Conservation (phyloP, 768 basidiomycete genomes). For the Xerocomellus amylosporus region DNA sequence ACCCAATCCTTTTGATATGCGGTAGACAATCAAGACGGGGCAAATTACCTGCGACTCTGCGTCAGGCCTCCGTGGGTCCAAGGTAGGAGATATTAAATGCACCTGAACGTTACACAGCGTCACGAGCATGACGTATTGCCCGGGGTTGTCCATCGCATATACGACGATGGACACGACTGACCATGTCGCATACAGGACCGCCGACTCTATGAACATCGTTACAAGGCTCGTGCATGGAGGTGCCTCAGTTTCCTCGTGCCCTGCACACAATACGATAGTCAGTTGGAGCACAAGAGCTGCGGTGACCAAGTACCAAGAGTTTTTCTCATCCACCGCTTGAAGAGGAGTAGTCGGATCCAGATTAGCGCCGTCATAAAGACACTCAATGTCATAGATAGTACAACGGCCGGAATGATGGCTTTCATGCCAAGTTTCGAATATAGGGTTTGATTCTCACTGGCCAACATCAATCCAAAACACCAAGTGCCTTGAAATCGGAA, state of each 20-base stretch:
- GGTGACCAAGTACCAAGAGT: background rate
- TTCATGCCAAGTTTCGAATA: background rate
- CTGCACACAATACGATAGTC: background rate
- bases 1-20: background rate
- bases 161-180: background rate
- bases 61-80: background rate
- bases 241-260: background rate
- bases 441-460: background rate
- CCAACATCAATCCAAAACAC: background rate
- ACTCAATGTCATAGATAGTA: background rate
- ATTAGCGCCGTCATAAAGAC: background rate
- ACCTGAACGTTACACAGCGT: background rate
- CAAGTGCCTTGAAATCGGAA: background rate
- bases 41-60: background rate
- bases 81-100: background rate
- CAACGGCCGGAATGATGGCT: background rate
- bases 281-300: background rate
- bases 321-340: background rate
- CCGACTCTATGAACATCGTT: background rate
- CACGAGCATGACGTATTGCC: background rate
- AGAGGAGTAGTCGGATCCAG: background rate
- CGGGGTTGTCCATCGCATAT: no score
- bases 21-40: background rate
- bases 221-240: background rate
- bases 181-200: background rate